Evolutionary conservation across 805 yeast species (phyloP), one percentile per base, ranked within the genome.

Genomic region (Myxozyma geophila): DNA sequence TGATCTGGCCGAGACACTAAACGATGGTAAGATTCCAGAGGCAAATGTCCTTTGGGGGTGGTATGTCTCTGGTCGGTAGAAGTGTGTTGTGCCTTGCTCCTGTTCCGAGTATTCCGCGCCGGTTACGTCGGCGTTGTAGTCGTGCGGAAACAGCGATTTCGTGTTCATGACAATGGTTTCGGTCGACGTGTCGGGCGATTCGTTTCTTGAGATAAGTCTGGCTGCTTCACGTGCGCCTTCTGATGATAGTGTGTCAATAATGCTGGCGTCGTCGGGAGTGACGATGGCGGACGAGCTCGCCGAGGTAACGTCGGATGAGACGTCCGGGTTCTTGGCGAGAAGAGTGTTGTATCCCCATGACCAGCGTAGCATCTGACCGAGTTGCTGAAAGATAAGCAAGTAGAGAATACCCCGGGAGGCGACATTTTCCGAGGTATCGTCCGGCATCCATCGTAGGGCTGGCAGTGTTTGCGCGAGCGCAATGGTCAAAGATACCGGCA

Each of bases 401-500:
- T 85, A 85, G 56, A 85, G 74, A 52, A 85, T 82, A 46, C 88
- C 89, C 36, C 89, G 78, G 1, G 86, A 82, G 0, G 89, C 88
- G 23, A 86, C 83, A 66, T 79, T 80, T 58, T 84, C 87, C n/a
- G 79, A 71, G 47, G 80, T 75, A 70, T 85, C 89, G 64, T 79
- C 79, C 6, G 79, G 81, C 52, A 85, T 75, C 89, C 89, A 85
- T 49, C 74, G 74, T 66, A 86, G 78, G 59, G 81, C 80, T 0
- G 88, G 88, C 69, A 85, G 75, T 1, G 88, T 81, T 70, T 81
- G 81, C 1, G 88, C 86, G 66, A 85, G 77, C 23, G 96, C 87
- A 61, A 95, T 79, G 8, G 88, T 85, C 68, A 95, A 81, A 0
- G 97, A 91, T 1, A 93, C 98, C 0, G 99, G 98, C 60, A 93